These are phyloP conservation scores for Eutrema japonicum DNA, from an alignment of 345 rosid genomes.

Conservation along the genomic window DNA sequence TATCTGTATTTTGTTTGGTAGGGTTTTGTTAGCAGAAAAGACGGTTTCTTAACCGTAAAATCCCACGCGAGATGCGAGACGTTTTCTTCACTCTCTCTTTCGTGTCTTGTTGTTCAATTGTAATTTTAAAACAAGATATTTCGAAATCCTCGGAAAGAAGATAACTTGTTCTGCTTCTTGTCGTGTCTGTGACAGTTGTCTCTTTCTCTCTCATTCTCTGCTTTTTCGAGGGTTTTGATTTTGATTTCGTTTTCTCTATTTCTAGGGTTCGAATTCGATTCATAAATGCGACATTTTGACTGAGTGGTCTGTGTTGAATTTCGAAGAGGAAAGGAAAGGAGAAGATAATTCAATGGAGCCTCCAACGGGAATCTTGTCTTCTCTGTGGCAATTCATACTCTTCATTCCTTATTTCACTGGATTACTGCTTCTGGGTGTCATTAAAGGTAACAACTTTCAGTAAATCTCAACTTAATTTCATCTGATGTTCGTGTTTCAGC, in stretches of 20 bases:
- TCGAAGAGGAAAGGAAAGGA: background rate
- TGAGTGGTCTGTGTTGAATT: constrained; percentile 45
- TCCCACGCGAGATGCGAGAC: constrained; percentile 10
- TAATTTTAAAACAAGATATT: background rate
- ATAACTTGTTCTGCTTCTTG: constrained; percentile 24
- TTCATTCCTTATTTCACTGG: constrained; percentile 88
- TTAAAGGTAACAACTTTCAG: constrained; percentile 59
- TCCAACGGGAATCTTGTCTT: constrained; percentile 66
- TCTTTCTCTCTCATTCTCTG: constrained; percentile 7
- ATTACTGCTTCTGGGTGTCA: constrained; percentile 69
- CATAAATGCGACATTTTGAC: constrained; percentile 28
- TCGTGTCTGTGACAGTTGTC: constrained; percentile 37
- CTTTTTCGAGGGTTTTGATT: background rate
- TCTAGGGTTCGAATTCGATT: constrained; percentile 26
- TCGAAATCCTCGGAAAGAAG: constrained; percentile 33
- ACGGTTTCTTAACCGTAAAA: constrained; percentile 37
- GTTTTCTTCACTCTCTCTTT: background rate
- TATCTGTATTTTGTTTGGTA: background rate
- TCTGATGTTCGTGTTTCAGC: background rate
- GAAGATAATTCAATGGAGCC: constrained; percentile 63
- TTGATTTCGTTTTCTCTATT: constrained; percentile 6
- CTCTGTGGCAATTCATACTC: constrained; percentile 67
- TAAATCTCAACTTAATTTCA: background rate
- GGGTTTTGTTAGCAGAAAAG: background rate
- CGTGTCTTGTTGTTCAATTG: constrained; percentile 32